Base-by-base conservation (phyloP, 148 eudicot genomes). In the Rhododendron mucronatum region DNA sequence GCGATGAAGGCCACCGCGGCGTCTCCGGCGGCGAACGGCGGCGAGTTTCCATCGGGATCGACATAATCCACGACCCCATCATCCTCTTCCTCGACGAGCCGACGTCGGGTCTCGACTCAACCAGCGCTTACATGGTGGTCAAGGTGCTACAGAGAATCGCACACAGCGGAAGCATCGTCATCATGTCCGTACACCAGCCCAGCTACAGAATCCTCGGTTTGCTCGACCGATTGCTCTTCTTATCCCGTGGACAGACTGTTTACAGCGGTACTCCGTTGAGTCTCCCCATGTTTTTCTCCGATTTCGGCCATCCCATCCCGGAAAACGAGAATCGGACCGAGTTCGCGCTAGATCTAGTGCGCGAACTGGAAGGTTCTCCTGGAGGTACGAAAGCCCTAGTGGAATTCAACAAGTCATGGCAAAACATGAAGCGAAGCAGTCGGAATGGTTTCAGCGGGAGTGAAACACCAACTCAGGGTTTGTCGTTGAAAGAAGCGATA, bases 1-100 rank as follows among this genome's bases (percentile, higher is more conserved):
- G 99, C 0, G 99, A 96, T 37, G 99, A 96, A 80, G 99, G 99
- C n/a, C 98, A 96, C 84, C 92, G 99, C 0, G 99, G 99, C 0
- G 96, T 96, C 47, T 95, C 98, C 10, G 99, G 99, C 1, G 99
- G 99, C 0, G 99, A 96, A 67, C 84, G 99, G 7, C 87, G 99
- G 5, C 86, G 99, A 13, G 99, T 96, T 0, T 94, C 98, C 1
- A 96, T 96, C 13, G 99, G 99, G 10, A 93, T 89, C 4, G 99
- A 96, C 79, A 95, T 96, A 14, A 91, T 96, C 39, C 98, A 96
- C 61, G 99, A 96, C 41, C 99, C 99, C 3, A 96, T 96, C 61
- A 69, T 96, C 9, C 87, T 96, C 45, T 95, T 96, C 30, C 90
- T 96, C 0, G 99, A 96, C 63, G 99, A 96, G 90, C 99, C 99